Percentiles rank a stretch among this genome's conserved stretches.
Evolutionary conservation across 768 basidiomycete species (phyloP).

Genomic region (Mycena rebaudengoi): DNA sequence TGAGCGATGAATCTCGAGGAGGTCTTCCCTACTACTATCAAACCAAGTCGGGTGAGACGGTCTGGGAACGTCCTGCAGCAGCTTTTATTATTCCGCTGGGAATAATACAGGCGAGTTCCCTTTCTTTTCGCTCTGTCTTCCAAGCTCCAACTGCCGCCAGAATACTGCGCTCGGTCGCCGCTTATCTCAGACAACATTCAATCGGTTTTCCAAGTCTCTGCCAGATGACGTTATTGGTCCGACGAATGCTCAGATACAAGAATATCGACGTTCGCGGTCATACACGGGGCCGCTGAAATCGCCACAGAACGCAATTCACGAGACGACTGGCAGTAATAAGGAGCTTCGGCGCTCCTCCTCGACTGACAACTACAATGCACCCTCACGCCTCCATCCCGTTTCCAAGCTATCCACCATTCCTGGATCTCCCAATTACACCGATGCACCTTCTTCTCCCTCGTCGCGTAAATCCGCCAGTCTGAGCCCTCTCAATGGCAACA

Average conservation of each 20-base stretch:
- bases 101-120: constrained; percentile 74
- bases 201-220: constrained; percentile 51
- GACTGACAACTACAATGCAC: constrained; percentile 24
- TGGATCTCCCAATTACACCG: constrained; percentile 72
- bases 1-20: constrained; percentile 72
- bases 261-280: constrained; percentile 46
- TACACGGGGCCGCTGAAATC: constrained; percentile 45
- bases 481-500: constrained; percentile 41
- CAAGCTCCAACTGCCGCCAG: constrained; percentile 41
- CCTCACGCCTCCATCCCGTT: constrained; percentile 42
- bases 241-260: constrained; percentile 37
- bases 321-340: constrained; percentile 13
- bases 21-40: constrained; percentile 95
- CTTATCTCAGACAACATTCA: constrained; percentile 64
- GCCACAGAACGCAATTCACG: constrained; percentile 32
- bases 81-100: constrained; percentile 89
- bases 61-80: constrained; percentile 87
- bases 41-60: constrained; percentile 89
- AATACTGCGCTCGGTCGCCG: constrained; percentile 78
- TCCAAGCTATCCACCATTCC: constrained; percentile 70
- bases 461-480: constrained; percentile 50
- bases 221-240: constrained; percentile 28
- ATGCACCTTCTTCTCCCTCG: constrained; percentile 65
- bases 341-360: constrained; percentile 42
- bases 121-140: neutral